phyloP scores from a whole-genome alignment of 257 asterid species.

The Mitragyna speciosa region DNA sequence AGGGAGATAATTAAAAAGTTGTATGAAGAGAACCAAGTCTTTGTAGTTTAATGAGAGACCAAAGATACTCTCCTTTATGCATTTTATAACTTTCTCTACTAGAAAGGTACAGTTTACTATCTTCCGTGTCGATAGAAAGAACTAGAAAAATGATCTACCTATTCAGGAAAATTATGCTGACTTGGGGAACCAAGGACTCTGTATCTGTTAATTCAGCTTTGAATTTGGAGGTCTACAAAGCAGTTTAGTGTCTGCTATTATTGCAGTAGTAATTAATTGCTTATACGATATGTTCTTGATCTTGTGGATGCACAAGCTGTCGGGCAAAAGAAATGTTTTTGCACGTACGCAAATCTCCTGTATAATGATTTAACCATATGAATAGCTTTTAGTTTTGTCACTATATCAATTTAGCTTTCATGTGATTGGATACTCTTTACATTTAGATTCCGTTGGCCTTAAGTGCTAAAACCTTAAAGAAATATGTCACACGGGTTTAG shows the following conservation, averaged over 20 bases:
- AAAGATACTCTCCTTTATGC: neutral
- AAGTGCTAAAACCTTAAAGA: neutral
- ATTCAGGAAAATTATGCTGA: neutral
- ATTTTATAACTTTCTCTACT: too few relatives aligned
- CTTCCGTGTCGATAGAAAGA: neutral
- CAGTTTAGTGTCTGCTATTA: neutral
- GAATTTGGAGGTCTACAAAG: neutral
- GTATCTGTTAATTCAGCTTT: too few relatives aligned
- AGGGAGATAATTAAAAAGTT: neutral
- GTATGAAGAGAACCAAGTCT: neutral
- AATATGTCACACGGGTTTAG: neutral
- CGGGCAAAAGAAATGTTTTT: too few relatives aligned
- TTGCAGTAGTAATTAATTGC: neutral
- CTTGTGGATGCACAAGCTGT: neutral
- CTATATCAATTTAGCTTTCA: neutral
- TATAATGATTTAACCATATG: neutral
- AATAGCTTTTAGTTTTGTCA: constrained; percentile 1
- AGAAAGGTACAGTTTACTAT: too few relatives aligned
- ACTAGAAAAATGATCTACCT: neutral
- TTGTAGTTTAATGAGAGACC: neutral
- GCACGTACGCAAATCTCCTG: neutral
- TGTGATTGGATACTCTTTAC: neutral
- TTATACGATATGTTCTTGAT: neutral
- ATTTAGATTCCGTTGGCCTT: neutral
- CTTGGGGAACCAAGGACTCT: neutral